Conservation (phyloP, 1,284 basidiomycete species). For the Earliella scabrosa region DNA sequence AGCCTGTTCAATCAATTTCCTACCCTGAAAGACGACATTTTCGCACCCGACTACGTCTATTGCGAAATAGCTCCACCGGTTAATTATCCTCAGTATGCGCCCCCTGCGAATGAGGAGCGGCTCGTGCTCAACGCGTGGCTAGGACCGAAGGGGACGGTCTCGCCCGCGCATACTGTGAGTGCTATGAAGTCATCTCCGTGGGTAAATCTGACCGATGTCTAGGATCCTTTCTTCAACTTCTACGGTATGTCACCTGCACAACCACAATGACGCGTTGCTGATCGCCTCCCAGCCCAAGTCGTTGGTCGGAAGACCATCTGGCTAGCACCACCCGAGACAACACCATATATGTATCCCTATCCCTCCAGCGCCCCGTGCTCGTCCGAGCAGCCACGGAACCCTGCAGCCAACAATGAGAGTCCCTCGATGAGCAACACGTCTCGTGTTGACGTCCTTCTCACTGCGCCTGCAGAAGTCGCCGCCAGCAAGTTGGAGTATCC, state of each 20-base stretch:
- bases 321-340: slow-evolving; percentile 77
- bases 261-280: not conserved
- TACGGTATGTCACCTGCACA: slow-evolving; percentile 60
- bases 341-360: slow-evolving; percentile 61
- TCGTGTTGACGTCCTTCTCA: slow-evolving; percentile 67
- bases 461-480: slow-evolving; percentile 30
- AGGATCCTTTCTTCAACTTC: slow-evolving; percentile 95
- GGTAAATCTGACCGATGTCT: slow-evolving; percentile 7
- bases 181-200: not conserved
- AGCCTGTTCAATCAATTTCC: slow-evolving; percentile 88
- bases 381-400: slow-evolving; percentile 34
- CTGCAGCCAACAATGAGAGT: slow-evolving; percentile 42
- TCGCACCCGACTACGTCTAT: slow-evolving; percentile 89
- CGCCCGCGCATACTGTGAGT: slow-evolving; percentile 91
- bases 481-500: slow-evolving; percentile 36
- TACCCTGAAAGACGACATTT: slow-evolving; percentile 71
- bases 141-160: slow-evolving; percentile 77
- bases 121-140: slow-evolving; percentile 89
- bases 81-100: slow-evolving; percentile 56
- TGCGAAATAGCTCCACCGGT: slow-evolving; percentile 55
- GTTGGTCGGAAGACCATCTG: slow-evolving; percentile 91
- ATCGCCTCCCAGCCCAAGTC: slow-evolving; percentile 70
- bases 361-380: slow-evolving; percentile 18
- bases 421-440: slow-evolving; percentile 70
- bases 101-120: slow-evolving; percentile 72